phyloP scores from a whole-genome alignment of 2,329 filamentous ascomycete species.

The Fusarium albidum region DNA sequence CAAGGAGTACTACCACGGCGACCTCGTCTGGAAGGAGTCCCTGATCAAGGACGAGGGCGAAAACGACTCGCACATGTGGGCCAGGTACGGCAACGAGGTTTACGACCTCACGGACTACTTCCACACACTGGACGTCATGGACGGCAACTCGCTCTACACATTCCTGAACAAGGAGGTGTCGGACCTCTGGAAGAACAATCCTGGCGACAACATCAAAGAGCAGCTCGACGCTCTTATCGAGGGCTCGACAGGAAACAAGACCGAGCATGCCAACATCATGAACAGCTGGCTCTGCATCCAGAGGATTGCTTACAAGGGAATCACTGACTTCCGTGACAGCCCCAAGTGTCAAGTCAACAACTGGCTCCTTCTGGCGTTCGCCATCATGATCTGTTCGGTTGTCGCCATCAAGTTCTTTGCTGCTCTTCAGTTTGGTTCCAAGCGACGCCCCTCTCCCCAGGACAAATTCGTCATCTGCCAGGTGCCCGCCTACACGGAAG shows the following conservation, averaged over 20 bases:
- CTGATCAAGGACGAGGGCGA: slow-evolving; percentile 72
- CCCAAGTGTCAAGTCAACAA: slow-evolving; percentile 86
- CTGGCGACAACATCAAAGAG: slow-evolving; percentile 80
- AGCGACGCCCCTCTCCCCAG: slow-evolving; percentile 86
- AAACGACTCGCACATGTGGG: slow-evolving; percentile 77
- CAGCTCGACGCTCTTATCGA: slow-evolving; percentile 66
- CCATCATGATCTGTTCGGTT: slow-evolving; percentile 81
- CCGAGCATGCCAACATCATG: slow-evolving; percentile 57
- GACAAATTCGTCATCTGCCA: slow-evolving; percentile 99
- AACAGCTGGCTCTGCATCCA: slow-evolving; percentile 84
- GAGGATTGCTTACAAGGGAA: slow-evolving; percentile 83
- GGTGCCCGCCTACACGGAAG: slow-evolving; percentile 97
- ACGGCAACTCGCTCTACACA: slow-evolving; percentile 64
- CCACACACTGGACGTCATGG: slow-evolving; percentile 70
- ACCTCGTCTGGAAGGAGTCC: slow-evolving; percentile 74
- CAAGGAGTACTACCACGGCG: slow-evolving; percentile 85
- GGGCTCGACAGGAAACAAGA: slow-evolving; percentile 58
- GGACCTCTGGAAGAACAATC: slow-evolving; percentile 74
- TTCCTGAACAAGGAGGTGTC: slow-evolving; percentile 78
- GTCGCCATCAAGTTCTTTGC: slow-evolving; percentile 90
- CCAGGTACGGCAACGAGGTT: slow-evolving; percentile 76
- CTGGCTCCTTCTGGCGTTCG: slow-evolving; percentile 87
- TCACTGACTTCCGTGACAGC: slow-evolving; percentile 81
- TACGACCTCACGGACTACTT: slow-evolving; percentile 96
- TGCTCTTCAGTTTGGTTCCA: slow-evolving; percentile 91